phyloP scores from a whole-genome alignment of 1,284 basidiomycete species.

The Malassezia sympodialis region DNA sequence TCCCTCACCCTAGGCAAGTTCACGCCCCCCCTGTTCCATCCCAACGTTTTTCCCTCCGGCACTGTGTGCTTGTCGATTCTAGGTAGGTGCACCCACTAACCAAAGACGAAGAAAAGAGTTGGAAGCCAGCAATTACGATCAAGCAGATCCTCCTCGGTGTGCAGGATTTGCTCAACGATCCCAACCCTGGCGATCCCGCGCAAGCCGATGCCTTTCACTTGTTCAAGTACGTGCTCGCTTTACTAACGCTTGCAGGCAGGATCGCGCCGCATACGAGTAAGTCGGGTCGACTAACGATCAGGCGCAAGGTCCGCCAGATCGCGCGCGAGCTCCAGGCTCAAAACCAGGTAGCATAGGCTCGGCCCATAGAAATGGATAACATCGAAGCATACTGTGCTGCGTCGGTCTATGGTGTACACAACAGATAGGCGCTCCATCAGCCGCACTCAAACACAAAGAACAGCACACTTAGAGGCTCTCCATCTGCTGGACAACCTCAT shows the following conservation, averaged over 20 bases:
- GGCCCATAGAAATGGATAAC: not conserved
- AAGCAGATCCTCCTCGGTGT: conserved; percentile 94
- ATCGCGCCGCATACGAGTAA: conserved; percentile 40
- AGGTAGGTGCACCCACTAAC: conserved; percentile 13
- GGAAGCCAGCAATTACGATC: conserved; percentile 98
- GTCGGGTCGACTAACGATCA: conserved; percentile 8
- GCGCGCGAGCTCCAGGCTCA: conserved; percentile 17
- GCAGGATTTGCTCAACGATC: conserved; percentile 84
- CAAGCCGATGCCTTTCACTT: conserved; percentile 94
- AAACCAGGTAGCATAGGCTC: conserved; percentile 9
- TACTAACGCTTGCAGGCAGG: conserved; percentile 17
- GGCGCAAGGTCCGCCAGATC: conserved; percentile 16
- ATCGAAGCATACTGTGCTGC: not conserved
- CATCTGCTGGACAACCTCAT: conserved; percentile 75
- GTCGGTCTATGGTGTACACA: not conserved
- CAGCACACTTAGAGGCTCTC: conserved; percentile 56
- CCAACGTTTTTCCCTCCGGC: conserved; percentile 96
- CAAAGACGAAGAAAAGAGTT: conserved; percentile 87
- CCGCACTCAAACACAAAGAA: not conserved
- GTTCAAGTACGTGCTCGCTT: conserved; percentile 68
- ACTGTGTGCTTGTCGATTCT: conserved; percentile 96
- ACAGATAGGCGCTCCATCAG: not conserved
- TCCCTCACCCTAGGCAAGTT: conserved; percentile 68
- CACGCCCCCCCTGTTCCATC: conserved; percentile 87
- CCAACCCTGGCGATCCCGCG: conserved; percentile 87